Conservation (phyloP, 2,329 filamentous ascomycete species). For the Venturiaceae sp. region DNA sequence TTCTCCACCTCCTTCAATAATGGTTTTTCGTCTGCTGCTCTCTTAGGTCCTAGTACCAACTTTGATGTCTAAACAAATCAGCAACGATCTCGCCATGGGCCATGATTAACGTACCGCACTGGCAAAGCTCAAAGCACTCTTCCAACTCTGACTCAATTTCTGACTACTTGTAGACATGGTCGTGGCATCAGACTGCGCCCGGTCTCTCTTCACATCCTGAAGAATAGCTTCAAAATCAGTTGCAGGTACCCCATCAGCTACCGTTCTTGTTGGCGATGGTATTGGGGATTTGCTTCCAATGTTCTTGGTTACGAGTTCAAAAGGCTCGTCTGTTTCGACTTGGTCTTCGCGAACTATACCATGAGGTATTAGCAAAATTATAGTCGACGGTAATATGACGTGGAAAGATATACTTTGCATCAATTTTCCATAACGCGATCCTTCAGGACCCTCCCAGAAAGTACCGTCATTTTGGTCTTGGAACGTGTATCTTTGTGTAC, state of each 20-base stretch:
- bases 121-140: not conserved
- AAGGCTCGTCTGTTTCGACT: not conserved
- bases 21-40: not conserved
- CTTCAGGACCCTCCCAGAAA: conserved; percentile 41
- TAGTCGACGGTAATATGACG: not conserved
- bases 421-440: conserved; percentile 42
- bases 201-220: not conserved
- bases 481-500: conserved; percentile 44
- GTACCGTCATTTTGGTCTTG: conserved; percentile 36
- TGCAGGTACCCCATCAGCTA: not conserved
- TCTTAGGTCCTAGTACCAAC: not conserved
- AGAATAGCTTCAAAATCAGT: not conserved
- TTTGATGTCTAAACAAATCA: not conserved
- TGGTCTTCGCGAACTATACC: not conserved
- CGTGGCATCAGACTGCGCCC: not conserved
- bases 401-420: conserved; percentile 11
- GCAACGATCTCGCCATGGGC: not conserved
- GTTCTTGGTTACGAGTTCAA: not conserved
- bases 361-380: too few relatives aligned
- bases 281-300: not conserved
- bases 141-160: not conserved
- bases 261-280: too few relatives aligned
- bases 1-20: not conserved
- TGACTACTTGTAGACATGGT: not conserved
- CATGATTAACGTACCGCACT: not conserved